Conservation (phyloP, 441 rosid species). For the Gossypium laxum region DNA sequence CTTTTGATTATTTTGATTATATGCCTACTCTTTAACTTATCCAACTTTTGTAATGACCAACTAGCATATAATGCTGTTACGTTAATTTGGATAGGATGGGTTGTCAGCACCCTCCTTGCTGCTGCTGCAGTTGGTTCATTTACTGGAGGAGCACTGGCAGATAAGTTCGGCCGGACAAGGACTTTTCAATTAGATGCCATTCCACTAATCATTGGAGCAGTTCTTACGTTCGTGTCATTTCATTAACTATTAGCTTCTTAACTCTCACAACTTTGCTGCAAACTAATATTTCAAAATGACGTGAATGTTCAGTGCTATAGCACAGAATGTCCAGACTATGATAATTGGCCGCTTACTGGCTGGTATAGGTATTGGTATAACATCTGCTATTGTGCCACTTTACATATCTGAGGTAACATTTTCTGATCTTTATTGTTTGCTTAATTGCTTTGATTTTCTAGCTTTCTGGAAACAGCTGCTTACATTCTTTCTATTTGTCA, state of each 20-base stretch:
- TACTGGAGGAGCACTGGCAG: conserved; percentile 89
- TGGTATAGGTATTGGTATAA: conserved; percentile 92
- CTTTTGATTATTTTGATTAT: conserved; percentile 10
- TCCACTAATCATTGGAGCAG: conserved; percentile 75
- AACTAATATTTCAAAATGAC: conserved; percentile 17
- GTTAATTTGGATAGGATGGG: conserved; percentile 61
- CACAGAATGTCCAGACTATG: conserved; percentile 81
- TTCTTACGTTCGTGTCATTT: conserved; percentile 50
- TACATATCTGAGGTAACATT: conserved; percentile 84
- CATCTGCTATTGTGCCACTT: conserved; percentile 92
- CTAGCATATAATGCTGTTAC: conserved; percentile 12
- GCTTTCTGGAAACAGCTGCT: conserved; percentile 11
- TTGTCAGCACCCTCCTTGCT: conserved; percentile 89
- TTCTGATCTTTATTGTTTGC: not conserved
- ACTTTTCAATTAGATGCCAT: conserved; percentile 89
- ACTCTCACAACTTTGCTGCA: conserved; percentile 1
- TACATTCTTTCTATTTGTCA: conserved; percentile 24
- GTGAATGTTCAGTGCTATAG: conserved; percentile 55
- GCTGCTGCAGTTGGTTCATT: conserved; percentile 93
- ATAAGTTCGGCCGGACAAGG: conserved; percentile 83
- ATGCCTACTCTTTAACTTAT: conserved; percentile 4
- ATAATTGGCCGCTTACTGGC: conserved; percentile 90
- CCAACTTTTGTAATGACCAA: not conserved
- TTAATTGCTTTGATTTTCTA: conserved; percentile 4
- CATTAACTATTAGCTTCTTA: conserved; percentile 3